Evolutionary conservation across 306 rosid genomes (phyloP).

Genomic region (Malus orientalis): DNA sequence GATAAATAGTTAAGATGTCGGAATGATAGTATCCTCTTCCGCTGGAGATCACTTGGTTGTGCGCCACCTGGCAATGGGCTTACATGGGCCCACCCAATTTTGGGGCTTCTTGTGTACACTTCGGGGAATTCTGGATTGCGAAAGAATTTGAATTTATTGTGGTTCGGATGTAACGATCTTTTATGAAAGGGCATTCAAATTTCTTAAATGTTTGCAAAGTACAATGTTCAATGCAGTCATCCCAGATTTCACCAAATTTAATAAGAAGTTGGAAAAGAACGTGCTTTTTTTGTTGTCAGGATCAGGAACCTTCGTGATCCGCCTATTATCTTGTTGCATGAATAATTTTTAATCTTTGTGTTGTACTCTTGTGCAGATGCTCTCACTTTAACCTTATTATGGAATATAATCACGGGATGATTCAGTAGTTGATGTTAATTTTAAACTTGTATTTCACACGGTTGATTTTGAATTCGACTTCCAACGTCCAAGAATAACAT

Average conservation of each 20-base stretch:
- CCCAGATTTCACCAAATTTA: no score
- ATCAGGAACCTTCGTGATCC: no score
- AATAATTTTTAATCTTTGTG: no score
- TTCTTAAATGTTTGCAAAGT: not conserved
- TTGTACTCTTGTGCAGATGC: no score
- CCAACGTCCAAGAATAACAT: accelerated
- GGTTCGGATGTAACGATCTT: not conserved
- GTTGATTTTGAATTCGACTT: accelerated
- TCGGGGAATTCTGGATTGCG: not conserved
- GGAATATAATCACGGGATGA: accelerated
- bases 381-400: no score
- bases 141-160: not conserved
- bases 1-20: accelerated
- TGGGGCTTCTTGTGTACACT: not conserved
- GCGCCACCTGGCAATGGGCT: not conserved
- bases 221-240: no score
- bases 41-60: not conserved
- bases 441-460: no score
- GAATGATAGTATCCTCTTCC: no score
- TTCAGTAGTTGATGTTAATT: no score
- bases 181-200: not conserved
- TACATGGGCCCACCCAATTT: not conserved
- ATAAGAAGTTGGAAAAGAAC: no score
- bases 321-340: no score
- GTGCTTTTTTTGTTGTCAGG: no score